Conservation (phyloP, 2,329 filamentous ascomycete species). For the Chlorencoelia australis region DNA sequence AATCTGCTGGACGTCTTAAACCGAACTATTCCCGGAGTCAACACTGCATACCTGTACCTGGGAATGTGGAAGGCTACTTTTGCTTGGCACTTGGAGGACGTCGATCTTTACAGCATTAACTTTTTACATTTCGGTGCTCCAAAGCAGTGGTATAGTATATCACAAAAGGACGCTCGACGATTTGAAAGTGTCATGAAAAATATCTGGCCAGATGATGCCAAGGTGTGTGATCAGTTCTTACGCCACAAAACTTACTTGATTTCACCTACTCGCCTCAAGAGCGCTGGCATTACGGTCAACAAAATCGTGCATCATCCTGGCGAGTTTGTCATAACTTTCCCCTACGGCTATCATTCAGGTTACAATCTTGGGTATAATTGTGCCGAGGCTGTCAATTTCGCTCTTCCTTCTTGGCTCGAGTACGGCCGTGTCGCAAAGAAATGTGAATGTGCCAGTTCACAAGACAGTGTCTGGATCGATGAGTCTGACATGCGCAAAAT, state of each 20-base stretch:
- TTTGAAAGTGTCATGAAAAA: constrained; percentile 94
- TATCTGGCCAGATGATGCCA: constrained; percentile 90
- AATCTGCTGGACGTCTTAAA: constrained; percentile 91
- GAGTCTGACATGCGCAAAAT: constrained; percentile 91
- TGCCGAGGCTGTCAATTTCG: constrained; percentile 97
- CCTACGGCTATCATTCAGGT: constrained; percentile 95
- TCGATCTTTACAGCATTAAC: constrained; percentile 99
- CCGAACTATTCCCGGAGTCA: constrained; percentile 93
- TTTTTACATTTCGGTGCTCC: constrained; percentile 98
- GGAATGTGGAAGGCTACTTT: constrained; percentile 99
- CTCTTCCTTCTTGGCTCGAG: constrained; percentile 86
- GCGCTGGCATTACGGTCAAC: constrained; percentile 94
- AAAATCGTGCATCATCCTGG: constrained; percentile 91
- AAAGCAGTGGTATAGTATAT: constrained; percentile 99
- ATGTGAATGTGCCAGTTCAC: constrained; percentile 87
- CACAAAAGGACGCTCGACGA: constrained; percentile 81
- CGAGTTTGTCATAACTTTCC: constrained; percentile 97
- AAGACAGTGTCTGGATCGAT: constrained; percentile 98
- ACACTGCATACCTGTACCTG: constrained; percentile 93
- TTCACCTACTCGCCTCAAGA: constrained; percentile 76
- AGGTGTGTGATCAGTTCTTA: constrained; percentile 91
- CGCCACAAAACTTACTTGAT: constrained; percentile 97
- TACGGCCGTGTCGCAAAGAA: constrained; percentile 95
- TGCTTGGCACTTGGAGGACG: constrained; percentile 97
- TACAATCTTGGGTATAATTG: constrained; percentile 99